phyloP scores from a whole-genome alignment of 441 rosid species.

The Brassica hybrid region DNA sequence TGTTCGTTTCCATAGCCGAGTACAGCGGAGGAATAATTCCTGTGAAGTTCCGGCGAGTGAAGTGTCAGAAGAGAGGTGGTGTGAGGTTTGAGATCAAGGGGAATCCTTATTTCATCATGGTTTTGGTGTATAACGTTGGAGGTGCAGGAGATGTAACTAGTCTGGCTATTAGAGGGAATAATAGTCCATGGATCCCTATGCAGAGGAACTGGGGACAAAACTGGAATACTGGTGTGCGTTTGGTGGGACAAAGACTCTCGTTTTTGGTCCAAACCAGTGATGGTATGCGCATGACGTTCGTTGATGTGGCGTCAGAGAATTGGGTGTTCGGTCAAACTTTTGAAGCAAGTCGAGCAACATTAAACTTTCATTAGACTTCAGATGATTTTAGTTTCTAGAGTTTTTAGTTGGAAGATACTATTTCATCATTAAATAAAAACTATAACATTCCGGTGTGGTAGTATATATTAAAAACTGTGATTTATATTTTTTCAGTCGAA shows the following conservation, averaged over 20 bases:
- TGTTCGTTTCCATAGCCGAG: constrained; percentile 50
- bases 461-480: background rate
- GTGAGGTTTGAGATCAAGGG: constrained; percentile 60
- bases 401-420: background rate
- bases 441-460: background rate
- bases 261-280: constrained; percentile 53
- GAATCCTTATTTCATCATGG: constrained; percentile 46
- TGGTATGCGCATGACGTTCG: constrained; percentile 37
- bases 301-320: constrained; percentile 36
- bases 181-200: constrained; percentile 52
- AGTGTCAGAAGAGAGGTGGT: constrained; percentile 55
- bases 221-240: constrained; percentile 41
- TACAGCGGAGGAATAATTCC: constrained; percentile 60
- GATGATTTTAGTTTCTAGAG: background rate
- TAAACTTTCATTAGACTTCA: constrained; percentile 46
- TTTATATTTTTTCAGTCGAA: too few relatives aligned
- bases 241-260: constrained; percentile 54
- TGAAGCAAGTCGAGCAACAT: constrained; percentile 48
- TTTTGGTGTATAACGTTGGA: constrained; percentile 60
- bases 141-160: constrained; percentile 55
- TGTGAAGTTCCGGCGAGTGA: constrained; percentile 43
- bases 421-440: background rate
- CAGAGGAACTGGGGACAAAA: constrained; percentile 62
- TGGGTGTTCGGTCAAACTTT: constrained; percentile 59
- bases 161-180: constrained; percentile 47